These are phyloP conservation scores for Hypoxylon sp. DNA, from an alignment of 2,329 filamentous ascomycete species.

Conservation along the genomic window DNA sequence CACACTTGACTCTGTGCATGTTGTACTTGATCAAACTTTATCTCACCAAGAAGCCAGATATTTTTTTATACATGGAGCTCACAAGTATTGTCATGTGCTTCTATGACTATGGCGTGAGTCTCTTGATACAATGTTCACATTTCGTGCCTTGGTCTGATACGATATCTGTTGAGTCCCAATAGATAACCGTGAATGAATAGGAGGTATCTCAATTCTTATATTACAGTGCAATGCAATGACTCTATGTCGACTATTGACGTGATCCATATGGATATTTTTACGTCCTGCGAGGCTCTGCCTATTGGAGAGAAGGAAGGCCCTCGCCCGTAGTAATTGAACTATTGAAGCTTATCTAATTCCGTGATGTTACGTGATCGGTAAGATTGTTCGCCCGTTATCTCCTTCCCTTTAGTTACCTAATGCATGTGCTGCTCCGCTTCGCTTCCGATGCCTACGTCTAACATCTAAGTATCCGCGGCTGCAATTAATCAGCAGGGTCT, in stretches of 20 bases:
- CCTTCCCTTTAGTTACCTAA: neutral
- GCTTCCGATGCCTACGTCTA: neutral
- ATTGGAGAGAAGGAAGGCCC: neutral
- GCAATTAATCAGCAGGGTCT: neutral
- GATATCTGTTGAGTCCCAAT: too few relatives aligned
- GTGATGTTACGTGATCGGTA: slow-evolving; percentile 24
- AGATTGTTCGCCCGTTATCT: slow-evolving; percentile 22
- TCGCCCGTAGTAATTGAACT: neutral
- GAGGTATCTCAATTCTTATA: neutral
- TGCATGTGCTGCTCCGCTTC: neutral
- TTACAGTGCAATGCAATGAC: neutral
- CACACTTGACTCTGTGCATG: neutral
- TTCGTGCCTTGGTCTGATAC: too few relatives aligned
- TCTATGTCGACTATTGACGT: neutral
- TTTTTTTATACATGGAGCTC: neutral
- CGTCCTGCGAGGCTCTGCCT: neutral
- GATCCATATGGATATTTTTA: neutral
- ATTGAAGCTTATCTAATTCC: slow-evolving; percentile 17
- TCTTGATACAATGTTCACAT: too few relatives aligned
- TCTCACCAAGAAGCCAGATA: neutral
- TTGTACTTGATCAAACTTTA: neutral
- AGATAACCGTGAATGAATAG: too few relatives aligned
- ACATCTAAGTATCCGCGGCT: neutral
- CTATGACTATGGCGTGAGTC: too few relatives aligned
- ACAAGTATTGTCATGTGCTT: neutral